Evolutionary conservation across 495 filamentous ascomycete species (phyloP).

Genomic region (Talaromyces nanjingensis): DNA sequence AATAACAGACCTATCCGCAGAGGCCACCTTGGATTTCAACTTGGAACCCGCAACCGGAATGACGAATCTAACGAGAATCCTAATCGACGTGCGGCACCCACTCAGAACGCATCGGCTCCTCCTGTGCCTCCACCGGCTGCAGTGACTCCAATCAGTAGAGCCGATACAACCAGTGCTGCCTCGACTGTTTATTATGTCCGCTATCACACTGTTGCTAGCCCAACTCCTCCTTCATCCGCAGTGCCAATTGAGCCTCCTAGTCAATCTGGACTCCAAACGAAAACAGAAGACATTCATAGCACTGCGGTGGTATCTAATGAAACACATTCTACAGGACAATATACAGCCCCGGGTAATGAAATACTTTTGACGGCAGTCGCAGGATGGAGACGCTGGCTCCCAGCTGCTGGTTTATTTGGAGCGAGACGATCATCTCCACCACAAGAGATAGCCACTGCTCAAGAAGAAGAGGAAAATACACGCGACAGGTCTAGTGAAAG

Average conservation of each 20-base stretch:
- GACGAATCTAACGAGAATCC: conserved; percentile 7
- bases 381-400: conserved; percentile 40
- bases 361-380: conserved; percentile 24
- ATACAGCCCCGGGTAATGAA: conserved; percentile 6
- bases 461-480: conserved; percentile 32
- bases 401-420: conserved; percentile 47
- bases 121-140: conserved; percentile 58
- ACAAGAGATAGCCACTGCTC: conserved; percentile 45
- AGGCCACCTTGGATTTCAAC: conserved; percentile 24
- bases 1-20: conserved; percentile 30
- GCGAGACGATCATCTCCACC: conserved; percentile 46
- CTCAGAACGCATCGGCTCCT: conserved; percentile 31
- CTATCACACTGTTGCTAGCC: conserved; percentile 68
- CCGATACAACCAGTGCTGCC: conserved; percentile 68
- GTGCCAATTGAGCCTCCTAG: conserved; percentile 27
- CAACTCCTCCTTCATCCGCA: conserved; percentile 47
- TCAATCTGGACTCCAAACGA: conserved; percentile 13
- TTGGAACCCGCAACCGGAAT: conserved; percentile 20
- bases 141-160: conserved; percentile 65
- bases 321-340: conserved; percentile 8
- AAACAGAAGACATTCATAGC: conserved; percentile 21
- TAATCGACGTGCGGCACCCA: conserved; percentile 12
- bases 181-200: conserved; percentile 83
- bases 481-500: conserved; percentile 15
- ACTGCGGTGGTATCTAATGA: conserved; percentile 9